Evolutionary conservation across 768 basidiomycete genomes (phyloP).

Genomic region (Russula compacta): DNA sequence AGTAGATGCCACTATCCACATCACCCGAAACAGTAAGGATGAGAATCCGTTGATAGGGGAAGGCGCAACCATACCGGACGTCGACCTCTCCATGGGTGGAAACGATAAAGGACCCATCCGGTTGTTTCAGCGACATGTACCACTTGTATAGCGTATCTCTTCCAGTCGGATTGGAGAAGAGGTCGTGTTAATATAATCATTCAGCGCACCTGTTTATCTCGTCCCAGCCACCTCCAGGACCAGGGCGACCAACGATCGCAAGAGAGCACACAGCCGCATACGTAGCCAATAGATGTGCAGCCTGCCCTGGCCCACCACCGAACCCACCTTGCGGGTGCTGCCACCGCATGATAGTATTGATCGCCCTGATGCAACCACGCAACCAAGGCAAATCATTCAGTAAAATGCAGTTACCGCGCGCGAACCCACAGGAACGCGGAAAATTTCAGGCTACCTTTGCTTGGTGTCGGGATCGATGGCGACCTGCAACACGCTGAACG

Average conservation of each 20-base stretch:
- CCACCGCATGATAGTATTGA: conserved; percentile 71
- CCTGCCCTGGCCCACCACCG: conserved; percentile 83
- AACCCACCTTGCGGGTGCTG: conserved; percentile 89
- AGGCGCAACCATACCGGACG: conserved; percentile 49
- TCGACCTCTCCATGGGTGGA: conserved; percentile 86
- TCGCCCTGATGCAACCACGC: conserved; percentile 39
- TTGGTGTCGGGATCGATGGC: conserved; percentile 69
- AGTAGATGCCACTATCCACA: conserved; percentile 75
- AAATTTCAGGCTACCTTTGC: conserved; percentile 45
- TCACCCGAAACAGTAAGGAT: not conserved
- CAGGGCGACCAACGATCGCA: conserved; percentile 71
- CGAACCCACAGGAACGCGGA: not conserved
- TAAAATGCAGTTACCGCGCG: not conserved
- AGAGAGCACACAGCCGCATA: conserved; percentile 83
- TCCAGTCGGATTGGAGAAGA: not conserved
- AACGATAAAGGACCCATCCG: conserved; percentile 90
- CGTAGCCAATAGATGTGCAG: conserved; percentile 79
- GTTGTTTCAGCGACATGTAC: conserved; percentile 86
- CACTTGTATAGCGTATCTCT: conserved; percentile 77
- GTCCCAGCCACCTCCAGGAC: conserved; percentile 75
- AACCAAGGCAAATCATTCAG: not conserved
- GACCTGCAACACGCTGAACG: conserved; percentile 71
- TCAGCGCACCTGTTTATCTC: conserved; percentile 62
- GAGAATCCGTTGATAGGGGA: conserved; percentile 17
- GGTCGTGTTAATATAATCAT: not conserved